A percentile compares a stretch with the other conserved stretches of the same genome.
These are phyloP conservation scores for Veloporphyrellus conicus DNA, from an alignment of 1,284 basidiomycete species.

Conservation along the genomic window DNA sequence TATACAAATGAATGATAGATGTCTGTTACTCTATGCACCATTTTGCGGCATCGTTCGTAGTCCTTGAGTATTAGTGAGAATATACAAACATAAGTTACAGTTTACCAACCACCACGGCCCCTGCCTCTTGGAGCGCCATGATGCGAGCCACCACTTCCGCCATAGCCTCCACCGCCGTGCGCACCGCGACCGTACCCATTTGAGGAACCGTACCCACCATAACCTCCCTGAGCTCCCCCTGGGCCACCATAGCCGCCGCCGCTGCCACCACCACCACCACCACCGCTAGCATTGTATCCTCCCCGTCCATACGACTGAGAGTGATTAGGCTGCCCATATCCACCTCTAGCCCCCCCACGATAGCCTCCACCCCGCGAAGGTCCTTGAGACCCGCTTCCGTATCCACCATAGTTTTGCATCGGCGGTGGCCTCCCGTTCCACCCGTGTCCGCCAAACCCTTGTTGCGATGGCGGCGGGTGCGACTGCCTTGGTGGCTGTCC, in stretches of 20 bases:
- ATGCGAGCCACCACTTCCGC: constrained; percentile 18
- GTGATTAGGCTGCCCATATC: constrained; percentile 25
- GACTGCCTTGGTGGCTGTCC: constrained; percentile 21
- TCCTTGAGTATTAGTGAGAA: constrained; percentile 11
- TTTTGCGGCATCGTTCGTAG: background rate
- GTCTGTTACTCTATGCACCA: constrained; percentile 4
- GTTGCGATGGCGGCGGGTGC: constrained; percentile 16
- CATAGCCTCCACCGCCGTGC: constrained; percentile 23
- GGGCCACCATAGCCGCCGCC: constrained; percentile 14
- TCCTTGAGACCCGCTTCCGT: constrained; percentile 22
- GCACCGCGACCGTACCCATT: constrained; percentile 49
- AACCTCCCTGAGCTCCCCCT: constrained; percentile 14
- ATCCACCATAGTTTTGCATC: constrained; percentile 26
- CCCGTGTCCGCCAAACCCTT: constrained; percentile 33
- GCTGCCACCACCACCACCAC: constrained; percentile 6
- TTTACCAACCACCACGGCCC: constrained; percentile 40
- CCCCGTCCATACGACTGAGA: constrained; percentile 27
- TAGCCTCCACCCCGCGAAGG: constrained; percentile 25
- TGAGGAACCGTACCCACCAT: constrained; percentile 37
- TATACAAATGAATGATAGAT: constrained; percentile 20
- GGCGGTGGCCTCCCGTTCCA: constrained; percentile 31
- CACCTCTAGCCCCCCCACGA: constrained; percentile 26
- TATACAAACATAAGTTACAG: constrained; percentile 36
- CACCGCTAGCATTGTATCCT: constrained; percentile 23
- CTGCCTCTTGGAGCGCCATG: constrained; percentile 34